Evolutionary conservation across 208 protist species (phyloP).

Genomic region (Cochliopodium minus): DNA sequence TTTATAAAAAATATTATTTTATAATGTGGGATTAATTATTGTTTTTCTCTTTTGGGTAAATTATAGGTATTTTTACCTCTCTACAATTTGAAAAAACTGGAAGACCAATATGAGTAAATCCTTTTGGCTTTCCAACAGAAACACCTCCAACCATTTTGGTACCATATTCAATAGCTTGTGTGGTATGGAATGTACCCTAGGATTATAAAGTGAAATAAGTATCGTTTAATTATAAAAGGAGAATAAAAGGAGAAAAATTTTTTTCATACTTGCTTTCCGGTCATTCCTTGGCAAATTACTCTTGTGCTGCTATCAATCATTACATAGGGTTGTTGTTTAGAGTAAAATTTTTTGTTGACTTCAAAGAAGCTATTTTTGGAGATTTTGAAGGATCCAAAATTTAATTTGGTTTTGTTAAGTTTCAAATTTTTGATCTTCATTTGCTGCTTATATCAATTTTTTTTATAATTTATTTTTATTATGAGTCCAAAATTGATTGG

Average conservation of each 20-base stretch:
- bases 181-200: conserved; percentile 86
- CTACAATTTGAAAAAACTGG: conserved; percentile 86
- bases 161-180: conserved; percentile 88
- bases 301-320: conserved; percentile 80
- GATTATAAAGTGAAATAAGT: conserved; percentile 12
- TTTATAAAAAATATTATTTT: too few relatives aligned
- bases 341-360: too few relatives aligned
- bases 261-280: conserved; percentile 88
- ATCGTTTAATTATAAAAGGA: conserved; percentile 2
- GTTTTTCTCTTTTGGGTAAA: too few relatives aligned
- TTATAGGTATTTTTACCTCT: too few relatives aligned
- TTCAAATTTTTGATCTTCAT: too few relatives aligned
- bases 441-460: too few relatives aligned
- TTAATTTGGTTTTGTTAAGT: too few relatives aligned
- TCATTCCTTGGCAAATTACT: conserved; percentile 95
- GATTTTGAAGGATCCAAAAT: too few relatives aligned
- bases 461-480: too few relatives aligned
- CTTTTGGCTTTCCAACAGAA: conserved; percentile 84
- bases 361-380: too few relatives aligned
- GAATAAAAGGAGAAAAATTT: conserved; percentile 12
- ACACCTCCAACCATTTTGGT: conserved; percentile 81
- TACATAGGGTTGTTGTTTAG: conserved; percentile 14
- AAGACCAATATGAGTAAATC: conserved; percentile 68
- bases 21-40: too few relatives aligned
- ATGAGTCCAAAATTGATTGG: too few relatives aligned